These are phyloP conservation scores for Pythium rhizo-oryzae DNA, from an alignment of 352 stramenopile species.

Conservation along the genomic window DNA sequence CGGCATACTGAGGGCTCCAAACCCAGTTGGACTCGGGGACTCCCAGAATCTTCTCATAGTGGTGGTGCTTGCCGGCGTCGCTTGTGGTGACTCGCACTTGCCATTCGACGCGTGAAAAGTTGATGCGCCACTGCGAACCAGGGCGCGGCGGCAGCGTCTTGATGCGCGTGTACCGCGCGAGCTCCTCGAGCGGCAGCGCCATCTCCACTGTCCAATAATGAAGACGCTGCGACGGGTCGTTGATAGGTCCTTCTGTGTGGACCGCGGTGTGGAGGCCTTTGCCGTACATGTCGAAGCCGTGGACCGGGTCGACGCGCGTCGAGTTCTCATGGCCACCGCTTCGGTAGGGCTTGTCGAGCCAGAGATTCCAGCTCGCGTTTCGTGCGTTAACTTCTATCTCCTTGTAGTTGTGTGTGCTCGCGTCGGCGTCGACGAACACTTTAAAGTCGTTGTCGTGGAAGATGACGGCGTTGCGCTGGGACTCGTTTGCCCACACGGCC, in stretches of 20 bases:
- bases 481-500: slow-evolving; percentile 70
- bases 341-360: slow-evolving; percentile 85
- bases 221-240: slow-evolving; percentile 56
- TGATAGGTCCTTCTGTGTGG: slow-evolving; percentile 58
- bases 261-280: slow-evolving; percentile 52
- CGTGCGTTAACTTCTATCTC: slow-evolving; percentile 90
- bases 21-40: slow-evolving; percentile 85
- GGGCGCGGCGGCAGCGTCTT: slow-evolving; percentile 36
- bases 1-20: slow-evolving; percentile 82
- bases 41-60: slow-evolving; percentile 55
- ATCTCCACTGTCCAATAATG: slow-evolving; percentile 86
- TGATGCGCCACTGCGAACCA: slow-evolving; percentile 76
- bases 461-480: slow-evolving; percentile 63
- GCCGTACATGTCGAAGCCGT: slow-evolving; percentile 72
- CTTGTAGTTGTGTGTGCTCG: slow-evolving; percentile 88
- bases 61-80: slow-evolving; percentile 9
- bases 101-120: slow-evolving; percentile 91
- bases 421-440: slow-evolving; percentile 87
- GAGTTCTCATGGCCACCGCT: slow-evolving; percentile 86
- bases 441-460: slow-evolving; percentile 93
- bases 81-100: slow-evolving; percentile 33
- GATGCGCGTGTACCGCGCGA: slow-evolving; percentile 44
- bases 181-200: slow-evolving; percentile 64
- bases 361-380: slow-evolving; percentile 90
- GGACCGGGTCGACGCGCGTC: slow-evolving; percentile 60